These are phyloP conservation scores for Cyclotella sp. DNA, from an alignment of 108 stramenopile species.

Conservation along the genomic window DNA sequence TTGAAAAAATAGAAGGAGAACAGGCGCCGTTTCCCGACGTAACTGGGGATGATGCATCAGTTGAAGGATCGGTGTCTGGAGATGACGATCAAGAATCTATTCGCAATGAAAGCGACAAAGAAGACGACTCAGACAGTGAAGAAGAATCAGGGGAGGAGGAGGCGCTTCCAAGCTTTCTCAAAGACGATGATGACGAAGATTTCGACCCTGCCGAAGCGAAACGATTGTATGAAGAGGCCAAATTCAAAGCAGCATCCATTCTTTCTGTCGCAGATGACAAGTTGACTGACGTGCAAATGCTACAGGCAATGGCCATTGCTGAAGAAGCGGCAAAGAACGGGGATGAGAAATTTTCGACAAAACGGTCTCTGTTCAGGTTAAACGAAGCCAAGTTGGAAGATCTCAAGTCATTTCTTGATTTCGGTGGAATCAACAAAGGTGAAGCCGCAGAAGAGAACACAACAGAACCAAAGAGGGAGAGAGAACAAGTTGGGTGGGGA, in stretches of 20 bases:
- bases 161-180: slow-evolving; percentile 45
- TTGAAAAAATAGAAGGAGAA: not conserved
- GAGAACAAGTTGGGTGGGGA: slow-evolving; percentile 37
- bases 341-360: slow-evolving; percentile 51
- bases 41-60: slow-evolving; percentile 34
- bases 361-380: slow-evolving; percentile 42
- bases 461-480: not conserved
- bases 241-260: slow-evolving; percentile 50
- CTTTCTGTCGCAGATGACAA: slow-evolving; percentile 51
- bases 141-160: slow-evolving; percentile 33
- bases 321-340: slow-evolving; percentile 52
- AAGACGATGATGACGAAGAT: slow-evolving; percentile 42
- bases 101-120: slow-evolving; percentile 16
- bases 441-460: not conserved
- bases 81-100: slow-evolving; percentile 28
- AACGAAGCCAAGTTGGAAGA: slow-evolving; percentile 55
- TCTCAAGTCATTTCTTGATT: slow-evolving; percentile 43
- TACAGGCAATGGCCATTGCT: slow-evolving; percentile 53
- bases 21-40: slow-evolving; percentile 39
- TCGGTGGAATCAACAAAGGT: slow-evolving; percentile 7
- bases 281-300: slow-evolving; percentile 55
- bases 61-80: slow-evolving; percentile 43
- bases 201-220: slow-evolving; percentile 46
- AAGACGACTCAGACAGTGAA: slow-evolving; percentile 16
- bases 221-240: slow-evolving; percentile 45